A percentile compares a stretch with the other conserved stretches of the same genome.
Conservation (phyloP, 768 basidiomycete species). For the Brasilioporus rufonigricans region DNA sequence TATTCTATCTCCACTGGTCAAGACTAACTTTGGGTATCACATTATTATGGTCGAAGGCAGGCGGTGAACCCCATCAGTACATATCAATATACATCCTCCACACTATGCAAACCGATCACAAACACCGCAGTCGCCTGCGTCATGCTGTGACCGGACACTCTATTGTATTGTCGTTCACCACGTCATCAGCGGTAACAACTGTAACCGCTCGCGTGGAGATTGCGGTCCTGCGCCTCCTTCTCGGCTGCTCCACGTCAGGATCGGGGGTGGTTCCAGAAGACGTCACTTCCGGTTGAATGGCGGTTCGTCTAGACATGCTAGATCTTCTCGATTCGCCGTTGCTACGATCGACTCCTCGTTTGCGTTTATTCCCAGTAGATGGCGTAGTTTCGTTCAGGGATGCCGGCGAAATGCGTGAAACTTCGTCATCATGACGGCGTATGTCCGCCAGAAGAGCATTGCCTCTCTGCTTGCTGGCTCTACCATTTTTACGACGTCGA, state of each 20-base stretch:
- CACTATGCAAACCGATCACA: background rate
- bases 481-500: constrained; percentile 57
- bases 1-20: constrained; percentile 65
- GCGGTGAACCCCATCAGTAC: constrained; percentile 37
- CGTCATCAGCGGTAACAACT: constrained; percentile 32
- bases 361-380: constrained; percentile 39
- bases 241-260: constrained; percentile 61
- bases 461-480: constrained; percentile 74
- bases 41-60: constrained; percentile 91
- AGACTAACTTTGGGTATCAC: constrained; percentile 84
- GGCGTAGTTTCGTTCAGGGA: constrained; percentile 22
- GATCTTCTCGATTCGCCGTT: constrained; percentile 37
- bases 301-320: constrained; percentile 37
- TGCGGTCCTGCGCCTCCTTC: constrained; percentile 39
- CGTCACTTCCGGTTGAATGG: constrained; percentile 47
- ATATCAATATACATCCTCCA: constrained; percentile 21
- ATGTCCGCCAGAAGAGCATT: constrained; percentile 83
- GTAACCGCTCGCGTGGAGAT: constrained; percentile 27
- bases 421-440: constrained; percentile 62
- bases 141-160: constrained; percentile 27
- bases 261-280: constrained; percentile 54
- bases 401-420: constrained; percentile 27
- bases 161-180: constrained; percentile 30
- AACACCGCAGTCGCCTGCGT: background rate
- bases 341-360: constrained; percentile 32